These are phyloP conservation scores for Aspergillus persii DNA, from an alignment of 2,329 filamentous ascomycete species.

Conservation along the genomic window DNA sequence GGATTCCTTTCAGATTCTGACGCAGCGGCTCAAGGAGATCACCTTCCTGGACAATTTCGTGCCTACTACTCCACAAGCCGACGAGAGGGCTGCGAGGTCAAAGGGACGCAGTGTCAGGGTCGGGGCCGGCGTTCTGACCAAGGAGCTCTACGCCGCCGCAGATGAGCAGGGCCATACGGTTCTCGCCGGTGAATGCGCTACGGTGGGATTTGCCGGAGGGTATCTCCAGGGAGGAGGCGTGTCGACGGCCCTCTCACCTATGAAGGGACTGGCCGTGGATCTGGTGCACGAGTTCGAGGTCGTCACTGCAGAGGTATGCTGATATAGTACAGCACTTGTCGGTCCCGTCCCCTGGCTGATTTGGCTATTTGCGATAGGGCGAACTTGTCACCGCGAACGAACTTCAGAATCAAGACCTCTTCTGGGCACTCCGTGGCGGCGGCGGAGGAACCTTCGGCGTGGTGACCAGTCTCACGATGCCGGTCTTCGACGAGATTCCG, in stretches of 20 bases:
- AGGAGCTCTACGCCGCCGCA: conserved; percentile 4
- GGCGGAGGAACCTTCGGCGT: conserved; percentile 10
- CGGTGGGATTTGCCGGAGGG: conserved; percentile 27
- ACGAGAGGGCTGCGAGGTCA: not conserved
- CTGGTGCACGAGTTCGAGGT: conserved; percentile 51
- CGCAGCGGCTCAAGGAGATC: conserved; percentile 36
- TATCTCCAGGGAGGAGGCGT: conserved; percentile 43
- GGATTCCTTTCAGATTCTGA: conserved; percentile 40
- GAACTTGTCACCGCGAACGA: conserved; percentile 44
- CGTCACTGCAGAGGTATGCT: conserved; percentile 40
- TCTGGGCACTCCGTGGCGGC: conserved; percentile 42
- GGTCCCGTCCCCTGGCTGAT: not conserved
- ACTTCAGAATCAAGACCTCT: conserved; percentile 46
- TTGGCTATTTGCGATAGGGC: conserved; percentile 25
- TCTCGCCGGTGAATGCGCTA: conserved; percentile 9
- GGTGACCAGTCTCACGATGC: conserved; percentile 3
- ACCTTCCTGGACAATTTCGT: not conserved
- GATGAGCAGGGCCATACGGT: not conserved
- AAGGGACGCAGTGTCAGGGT: conserved; percentile 9
- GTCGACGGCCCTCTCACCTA: conserved; percentile 42
- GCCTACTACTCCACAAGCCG: not conserved
- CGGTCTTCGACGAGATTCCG: conserved; percentile 1
- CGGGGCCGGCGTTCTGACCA: conserved; percentile 7
- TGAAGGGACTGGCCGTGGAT: conserved; percentile 52
- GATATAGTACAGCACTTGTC: not conserved